phyloP scores from a whole-genome alignment of 306 rosid species.

The Hylodesmum podocarpum region DNA sequence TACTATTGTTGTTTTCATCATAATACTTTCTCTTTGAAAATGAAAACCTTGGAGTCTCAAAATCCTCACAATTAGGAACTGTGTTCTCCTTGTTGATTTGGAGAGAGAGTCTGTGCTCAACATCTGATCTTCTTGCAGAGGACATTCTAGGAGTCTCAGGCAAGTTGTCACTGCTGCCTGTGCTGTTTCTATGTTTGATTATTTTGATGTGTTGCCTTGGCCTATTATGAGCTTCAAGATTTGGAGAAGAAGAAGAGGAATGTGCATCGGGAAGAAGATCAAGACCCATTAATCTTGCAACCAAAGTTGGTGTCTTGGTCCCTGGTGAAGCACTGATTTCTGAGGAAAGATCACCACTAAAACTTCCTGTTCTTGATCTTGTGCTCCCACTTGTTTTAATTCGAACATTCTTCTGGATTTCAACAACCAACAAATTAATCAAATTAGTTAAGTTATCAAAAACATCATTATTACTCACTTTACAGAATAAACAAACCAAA shows the following conservation, averaged over 20 bases:
- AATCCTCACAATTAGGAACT: conserved; percentile 34
- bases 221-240: conserved; percentile 29
- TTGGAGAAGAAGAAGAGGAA: conserved; percentile 45
- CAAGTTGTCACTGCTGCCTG: conserved; percentile 42
- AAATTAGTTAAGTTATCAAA: neutral
- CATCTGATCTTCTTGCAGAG: conserved; percentile 62
- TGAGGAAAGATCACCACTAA: conserved; percentile 50
- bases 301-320: conserved; percentile 84
- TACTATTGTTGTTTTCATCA: conserved; percentile 38
- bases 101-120: conserved; percentile 76
- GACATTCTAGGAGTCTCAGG: conserved; percentile 86
- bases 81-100: conserved; percentile 81
- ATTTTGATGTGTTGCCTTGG: conserved; percentile 36
- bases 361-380: conserved; percentile 29
- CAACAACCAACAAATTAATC: conserved; percentile 23
- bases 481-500: neutral
- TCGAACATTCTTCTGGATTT: conserved; percentile 62
- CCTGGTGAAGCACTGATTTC: conserved; percentile 71
- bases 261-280: conserved; percentile 82
- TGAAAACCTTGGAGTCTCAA: conserved; percentile 55
- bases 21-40: conserved; percentile 44
- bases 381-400: conserved; percentile 57
- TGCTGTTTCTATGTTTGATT: conserved; percentile 44
- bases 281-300: conserved; percentile 95
- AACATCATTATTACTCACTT: conserved; percentile 34